Conservation (phyloP, 805 yeast species). For the Lachancea thermotolerans region DNA sequence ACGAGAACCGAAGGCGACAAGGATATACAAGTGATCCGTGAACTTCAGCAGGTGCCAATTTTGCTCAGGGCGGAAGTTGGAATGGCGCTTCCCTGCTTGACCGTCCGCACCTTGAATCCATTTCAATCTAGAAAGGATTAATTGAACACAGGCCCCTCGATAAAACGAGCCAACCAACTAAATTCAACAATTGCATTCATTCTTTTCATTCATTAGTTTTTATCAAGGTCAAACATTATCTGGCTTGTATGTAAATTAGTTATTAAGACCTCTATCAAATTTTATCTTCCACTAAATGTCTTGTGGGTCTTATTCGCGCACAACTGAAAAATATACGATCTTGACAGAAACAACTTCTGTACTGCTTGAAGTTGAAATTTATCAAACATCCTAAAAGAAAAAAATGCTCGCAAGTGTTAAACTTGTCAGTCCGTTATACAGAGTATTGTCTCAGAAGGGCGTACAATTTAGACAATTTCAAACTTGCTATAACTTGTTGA, state of each 20-base stretch:
- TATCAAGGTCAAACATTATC: not conserved
- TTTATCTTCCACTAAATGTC: not conserved
- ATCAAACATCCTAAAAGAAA: no score
- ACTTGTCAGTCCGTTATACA: no score
- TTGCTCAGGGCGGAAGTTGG: constrained; percentile 87
- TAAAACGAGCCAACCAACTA: not conserved
- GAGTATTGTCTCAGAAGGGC: no score
- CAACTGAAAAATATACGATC: no score
- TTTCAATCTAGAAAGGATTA: constrained; percentile 32
- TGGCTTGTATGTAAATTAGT: constrained; percentile 13
- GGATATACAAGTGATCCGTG: constrained; percentile 74
- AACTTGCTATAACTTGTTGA: not conserved
- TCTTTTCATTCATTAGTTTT: constrained; percentile 7
- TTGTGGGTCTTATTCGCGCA: not conserved
- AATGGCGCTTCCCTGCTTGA: constrained; percentile 90
- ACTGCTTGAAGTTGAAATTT: no score
- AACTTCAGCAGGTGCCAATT: constrained; percentile 73
- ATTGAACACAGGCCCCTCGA: not conserved
- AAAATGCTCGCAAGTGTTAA: no score
- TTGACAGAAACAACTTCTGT: no score
- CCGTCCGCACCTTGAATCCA: constrained; percentile 88
- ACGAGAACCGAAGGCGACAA: constrained; percentile 57
- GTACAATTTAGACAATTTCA: no score
- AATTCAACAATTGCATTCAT: constrained; percentile 1
- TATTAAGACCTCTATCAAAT: not conserved